A percentile compares a stretch with the other conserved stretches of the same genome.
Conservation (phyloP, 192 early-diverging fungal species). For the Cladochytrium replicatum region DNA sequence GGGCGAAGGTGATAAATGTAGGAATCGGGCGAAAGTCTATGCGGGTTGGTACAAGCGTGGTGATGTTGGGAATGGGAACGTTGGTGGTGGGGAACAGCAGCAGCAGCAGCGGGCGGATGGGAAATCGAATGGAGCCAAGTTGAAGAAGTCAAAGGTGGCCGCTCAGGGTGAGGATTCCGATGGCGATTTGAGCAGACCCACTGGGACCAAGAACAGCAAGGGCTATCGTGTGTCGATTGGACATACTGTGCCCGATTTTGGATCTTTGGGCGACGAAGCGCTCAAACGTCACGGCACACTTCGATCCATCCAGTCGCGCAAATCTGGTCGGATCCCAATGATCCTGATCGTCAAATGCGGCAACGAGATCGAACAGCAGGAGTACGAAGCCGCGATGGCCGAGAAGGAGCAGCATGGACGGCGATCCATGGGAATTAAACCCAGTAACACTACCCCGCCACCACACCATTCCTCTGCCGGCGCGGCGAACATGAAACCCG, state of each 20-base stretch:
- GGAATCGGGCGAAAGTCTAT: conserved; percentile 8
- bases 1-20: conserved; percentile 4
- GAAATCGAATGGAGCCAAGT: conserved; percentile 1
- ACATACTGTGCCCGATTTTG: background rate
- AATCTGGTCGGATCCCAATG: background rate
- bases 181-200: no score
- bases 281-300: background rate
- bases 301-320: background rate
- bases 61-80: no score
- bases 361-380: background rate
- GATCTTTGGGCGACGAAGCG: no score
- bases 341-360: background rate
- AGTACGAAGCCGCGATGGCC: no score
- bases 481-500: conserved; percentile 8
- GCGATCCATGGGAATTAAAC: no score
- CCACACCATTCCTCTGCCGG: no score
- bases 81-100: no score
- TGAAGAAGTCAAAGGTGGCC: conserved; percentile 7
- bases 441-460: no score
- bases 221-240: no score
- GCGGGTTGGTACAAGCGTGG: conserved; percentile 18
- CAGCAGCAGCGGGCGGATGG: conserved; percentile 3
- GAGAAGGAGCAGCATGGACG: no score
- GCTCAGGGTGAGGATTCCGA: no score
- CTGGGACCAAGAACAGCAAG: no score